phyloP scores from a whole-genome alignment of 306 rosid species.

The Mucuna pruriens region DNA sequence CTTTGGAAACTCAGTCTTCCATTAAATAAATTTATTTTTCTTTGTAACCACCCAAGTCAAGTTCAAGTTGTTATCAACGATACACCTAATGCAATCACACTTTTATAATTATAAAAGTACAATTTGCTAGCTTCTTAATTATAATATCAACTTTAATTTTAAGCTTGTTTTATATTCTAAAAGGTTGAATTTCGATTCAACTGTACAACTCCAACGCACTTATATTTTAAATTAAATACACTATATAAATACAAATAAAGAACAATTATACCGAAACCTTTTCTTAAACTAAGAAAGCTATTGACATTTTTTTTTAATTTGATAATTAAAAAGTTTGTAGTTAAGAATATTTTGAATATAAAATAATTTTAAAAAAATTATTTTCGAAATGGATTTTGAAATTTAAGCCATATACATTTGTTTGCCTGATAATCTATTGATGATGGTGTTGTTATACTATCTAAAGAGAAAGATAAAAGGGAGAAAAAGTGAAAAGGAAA shows the following conservation, averaged over 20 bases:
- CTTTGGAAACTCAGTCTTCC: neutral
- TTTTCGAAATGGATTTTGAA: neutral
- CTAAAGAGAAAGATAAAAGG: neutral
- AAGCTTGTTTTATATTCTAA: neutral
- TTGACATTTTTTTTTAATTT: neutral
- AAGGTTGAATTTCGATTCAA: neutral
- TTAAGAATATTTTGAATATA: neutral
- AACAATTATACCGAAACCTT: neutral
- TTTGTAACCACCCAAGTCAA: neutral
- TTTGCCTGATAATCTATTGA: neutral
- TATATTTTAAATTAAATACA: too few species aligned
- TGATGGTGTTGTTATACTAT: neutral
- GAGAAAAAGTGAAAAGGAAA: slow-evolving; percentile 12
- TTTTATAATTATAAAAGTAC: neutral
- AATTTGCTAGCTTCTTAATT: neutral
- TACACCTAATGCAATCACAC: neutral
- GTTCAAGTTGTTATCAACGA: neutral
- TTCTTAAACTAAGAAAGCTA: neutral
- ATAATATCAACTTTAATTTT: neutral
- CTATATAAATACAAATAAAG: neutral
- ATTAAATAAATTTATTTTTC: neutral
- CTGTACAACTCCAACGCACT: too few species aligned
- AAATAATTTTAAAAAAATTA: neutral
- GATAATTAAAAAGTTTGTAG: neutral
- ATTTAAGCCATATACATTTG: neutral